Base-by-base conservation (phyloP, 2,329 filamentous ascomycete genomes). In the Colletotrichum lupini region DNA sequence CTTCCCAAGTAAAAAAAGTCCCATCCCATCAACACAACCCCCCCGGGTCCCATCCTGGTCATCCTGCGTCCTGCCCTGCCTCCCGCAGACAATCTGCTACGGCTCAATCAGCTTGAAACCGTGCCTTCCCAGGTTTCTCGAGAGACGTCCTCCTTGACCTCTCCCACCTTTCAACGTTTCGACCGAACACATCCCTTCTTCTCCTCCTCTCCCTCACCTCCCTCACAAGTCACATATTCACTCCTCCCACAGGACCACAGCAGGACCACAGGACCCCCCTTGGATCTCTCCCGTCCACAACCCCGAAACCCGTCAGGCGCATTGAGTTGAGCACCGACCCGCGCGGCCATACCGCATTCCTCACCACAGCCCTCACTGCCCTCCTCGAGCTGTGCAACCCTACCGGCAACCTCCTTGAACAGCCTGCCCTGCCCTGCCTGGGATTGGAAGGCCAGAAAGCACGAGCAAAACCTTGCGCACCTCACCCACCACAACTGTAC, bases 101-200 rank as follows among this genome's bases (percentile, higher is more conserved):
- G 55, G 68, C 59, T 74, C 61, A 71, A 68, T 74, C 68, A 74
- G 46, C 68, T 74, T 74, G 72, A 74, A 74, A 74, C 72, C 57
- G 52, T 52, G 55, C 67, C 68, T 58, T 60, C 67, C 72, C 62
- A 68, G 57, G 67, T 66, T 70, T 55, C 32, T 57, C 59, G 35
- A 62, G 30, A 56, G 55, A 58, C 56, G 22, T 63, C 59, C 59
- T 70, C 26, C 66, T 58, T 66, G 61, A 71, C 28, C 71, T 62
- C 66, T 72, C 62, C 61, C 62, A 73, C 37, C 49, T 22, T 49
- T 49, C 42, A 49, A 49, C 42, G 42, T 49, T 67, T 74, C 63
- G 63, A 74, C 68, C 72, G 62, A 68, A 67, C 63, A 37, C 68
- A 68, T 74, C 68, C 72, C 57, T 61, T 67, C 61, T 68, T 68